These are phyloP conservation scores for Oryza rufipogon DNA, from an alignment of 176 grass and related monocot species.

Conservation along the genomic window DNA sequence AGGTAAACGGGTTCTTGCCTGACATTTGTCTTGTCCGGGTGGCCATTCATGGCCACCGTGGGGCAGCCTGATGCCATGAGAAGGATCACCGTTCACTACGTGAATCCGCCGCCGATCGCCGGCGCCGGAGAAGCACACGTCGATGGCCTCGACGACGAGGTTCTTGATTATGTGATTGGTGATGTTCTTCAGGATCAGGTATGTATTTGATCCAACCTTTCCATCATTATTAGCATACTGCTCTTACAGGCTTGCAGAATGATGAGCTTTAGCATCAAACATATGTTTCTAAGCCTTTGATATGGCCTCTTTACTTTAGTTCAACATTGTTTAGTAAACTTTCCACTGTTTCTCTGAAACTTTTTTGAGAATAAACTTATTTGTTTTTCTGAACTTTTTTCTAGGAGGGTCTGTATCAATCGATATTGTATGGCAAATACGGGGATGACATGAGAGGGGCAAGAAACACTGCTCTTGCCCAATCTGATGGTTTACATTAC, in stretches of 20 bases:
- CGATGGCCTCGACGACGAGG: constrained; percentile 24
- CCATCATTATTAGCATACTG: not conserved
- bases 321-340: not conserved
- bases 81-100: constrained; percentile 61
- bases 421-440: constrained; percentile 29
- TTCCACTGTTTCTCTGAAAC: not conserved
- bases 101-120: constrained; percentile 43
- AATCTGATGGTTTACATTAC: constrained; percentile 25
- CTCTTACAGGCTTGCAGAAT: not conserved
- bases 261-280: not conserved
- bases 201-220: not conserved
- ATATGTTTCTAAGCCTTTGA: not conserved
- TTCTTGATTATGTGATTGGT: constrained; percentile 38
- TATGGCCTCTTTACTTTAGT: not conserved
- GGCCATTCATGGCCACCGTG: constrained; percentile 56
- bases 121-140: constrained; percentile 27
- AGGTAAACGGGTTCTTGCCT: constrained; percentile 46
- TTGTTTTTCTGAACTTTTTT: not conserved
- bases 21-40: not conserved
- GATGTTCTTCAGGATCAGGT: constrained; percentile 70
- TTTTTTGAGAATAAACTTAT: not conserved
- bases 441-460: constrained; percentile 27
- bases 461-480: constrained; percentile 3
- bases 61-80: constrained; percentile 48
- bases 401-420: constrained; percentile 54